Evolutionary conservation across 495 filamentous ascomycete species (phyloP), one percentile per base, ranked within the genome.

Genomic region (Podospora anserina): DNA sequence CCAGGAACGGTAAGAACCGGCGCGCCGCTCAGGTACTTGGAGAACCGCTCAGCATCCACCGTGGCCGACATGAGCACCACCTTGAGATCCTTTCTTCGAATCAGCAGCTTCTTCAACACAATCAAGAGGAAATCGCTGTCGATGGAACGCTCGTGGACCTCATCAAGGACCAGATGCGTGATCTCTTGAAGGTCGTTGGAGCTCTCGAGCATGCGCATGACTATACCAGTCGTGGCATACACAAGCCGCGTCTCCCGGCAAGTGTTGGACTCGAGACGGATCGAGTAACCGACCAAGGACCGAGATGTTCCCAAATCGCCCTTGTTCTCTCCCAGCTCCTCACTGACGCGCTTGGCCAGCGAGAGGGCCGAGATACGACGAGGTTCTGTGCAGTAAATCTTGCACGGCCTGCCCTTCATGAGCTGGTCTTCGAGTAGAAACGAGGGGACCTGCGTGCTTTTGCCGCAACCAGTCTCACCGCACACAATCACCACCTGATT

Each of bases 61-160:
- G 95, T 99, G 5, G 95, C 95, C 63, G 94, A 97, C 95, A 97
- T 99, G 28, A 99, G 85, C 34, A 99, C 84, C 32, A 99, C 90
- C 71, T 85, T 86, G 59, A 97, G 79, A 59, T 93, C 87, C 61
- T 89, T 90, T 61, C 92, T 84, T 65, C 84, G 84, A 23, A 84
- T 70, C 74, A 97, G 85, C 18, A 97, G 81, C 70, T 93, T 91
- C 71, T 92, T 91, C 26, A 99, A 84, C 2, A 97, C 89, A 68
- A 97, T 91, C 15, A 99, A 82, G 20, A 99, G 82, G 77, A 99
- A 97, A 71, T 99, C 95, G 64, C 92, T 96, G 77, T 97, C 95
- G 69, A 99, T 97, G 20, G 91, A 90, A 65, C 94, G 87, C 72
- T 98, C 94, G 77, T 98, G 94, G 3, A 97, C 92, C 77, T 99